Evolutionary conservation across 768 basidiomycete species (phyloP).

Genomic region (Lentinus tigrinus): DNA sequence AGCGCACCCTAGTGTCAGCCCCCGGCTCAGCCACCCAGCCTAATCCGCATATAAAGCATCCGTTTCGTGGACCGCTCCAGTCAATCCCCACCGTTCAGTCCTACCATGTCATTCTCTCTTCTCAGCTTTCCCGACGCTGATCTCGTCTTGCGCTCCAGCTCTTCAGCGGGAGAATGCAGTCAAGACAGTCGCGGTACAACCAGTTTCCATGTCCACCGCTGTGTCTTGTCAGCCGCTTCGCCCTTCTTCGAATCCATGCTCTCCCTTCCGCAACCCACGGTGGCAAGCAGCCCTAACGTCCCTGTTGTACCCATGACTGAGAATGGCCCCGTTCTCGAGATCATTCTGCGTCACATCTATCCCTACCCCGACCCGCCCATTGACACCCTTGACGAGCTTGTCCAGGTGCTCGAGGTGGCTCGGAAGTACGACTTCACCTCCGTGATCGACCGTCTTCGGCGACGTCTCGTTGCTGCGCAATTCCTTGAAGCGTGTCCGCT

Average conservation of each 20-base stretch:
- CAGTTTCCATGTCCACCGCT: constrained; percentile 61
- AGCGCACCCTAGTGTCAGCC: background rate
- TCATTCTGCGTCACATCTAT: constrained; percentile 61
- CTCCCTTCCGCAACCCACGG: constrained; percentile 51
- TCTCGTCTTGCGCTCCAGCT: constrained; percentile 46
- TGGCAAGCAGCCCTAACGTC: constrained; percentile 13
- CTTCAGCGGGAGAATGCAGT: constrained; percentile 6
- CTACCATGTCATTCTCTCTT: constrained; percentile 16
- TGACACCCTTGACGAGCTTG: constrained; percentile 51
- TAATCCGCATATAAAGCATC: background rate
- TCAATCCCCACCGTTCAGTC: background rate
- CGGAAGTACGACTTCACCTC: constrained; percentile 62
- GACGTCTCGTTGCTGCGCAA: constrained; percentile 45
- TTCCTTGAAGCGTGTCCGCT: constrained; percentile 50
- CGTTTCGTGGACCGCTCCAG: background rate
- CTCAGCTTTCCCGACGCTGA: constrained; percentile 53
- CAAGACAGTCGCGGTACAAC: constrained; percentile 29
- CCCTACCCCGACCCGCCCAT: constrained; percentile 56
- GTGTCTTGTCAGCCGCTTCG: constrained; percentile 62
- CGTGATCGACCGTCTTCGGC: constrained; percentile 48
- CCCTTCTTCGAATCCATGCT: constrained; percentile 73
- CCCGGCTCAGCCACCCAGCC: background rate
- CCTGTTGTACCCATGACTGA: constrained; percentile 61
- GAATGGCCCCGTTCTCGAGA: constrained; percentile 39
- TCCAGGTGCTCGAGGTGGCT: constrained; percentile 49